Evolutionary conservation across 2,329 filamentous ascomycete species (phyloP).

Genomic region (Neoscytalidium dimidiatum): DNA sequence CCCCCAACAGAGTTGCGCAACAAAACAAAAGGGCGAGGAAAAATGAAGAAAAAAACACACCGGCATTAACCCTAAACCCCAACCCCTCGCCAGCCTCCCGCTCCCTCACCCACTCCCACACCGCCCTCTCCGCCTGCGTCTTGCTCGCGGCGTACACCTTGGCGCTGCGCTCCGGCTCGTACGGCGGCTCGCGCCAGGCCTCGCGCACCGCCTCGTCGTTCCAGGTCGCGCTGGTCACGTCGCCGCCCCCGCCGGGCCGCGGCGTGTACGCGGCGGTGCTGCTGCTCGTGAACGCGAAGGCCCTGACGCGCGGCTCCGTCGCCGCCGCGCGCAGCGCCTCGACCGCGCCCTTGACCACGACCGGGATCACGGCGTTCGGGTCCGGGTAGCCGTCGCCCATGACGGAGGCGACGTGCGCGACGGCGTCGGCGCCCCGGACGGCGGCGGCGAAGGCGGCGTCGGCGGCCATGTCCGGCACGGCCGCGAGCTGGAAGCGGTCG

Average conservation of each 20-base stretch:
- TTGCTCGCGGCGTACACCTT: slow-evolving; percentile 51
- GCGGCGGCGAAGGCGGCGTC: slow-evolving; percentile 30
- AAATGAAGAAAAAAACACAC: not conserved
- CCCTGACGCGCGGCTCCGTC: slow-evolving; percentile 43
- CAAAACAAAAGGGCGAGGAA: not conserved
- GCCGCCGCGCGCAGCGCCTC: slow-evolving; percentile 45
- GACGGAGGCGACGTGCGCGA: slow-evolving; percentile 50
- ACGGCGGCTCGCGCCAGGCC: slow-evolving; percentile 31
- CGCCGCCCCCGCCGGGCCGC: slow-evolving; percentile 32
- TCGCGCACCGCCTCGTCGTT: slow-evolving; percentile 35
- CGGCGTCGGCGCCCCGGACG: slow-evolving; percentile 39
- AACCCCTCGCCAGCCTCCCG: slow-evolving; percentile 48
- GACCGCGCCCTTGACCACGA: slow-evolving; percentile 37
- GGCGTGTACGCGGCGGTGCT: slow-evolving; percentile 35
- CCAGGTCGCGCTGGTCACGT: slow-evolving; percentile 31
- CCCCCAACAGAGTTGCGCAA: too few species aligned
- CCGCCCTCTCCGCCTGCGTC: slow-evolving; percentile 46
- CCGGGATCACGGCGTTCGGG: slow-evolving; percentile 44
- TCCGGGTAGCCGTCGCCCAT: slow-evolving; percentile 38
- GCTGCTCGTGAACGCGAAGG: slow-evolving; percentile 49
- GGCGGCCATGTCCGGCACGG: slow-evolving; percentile 31
- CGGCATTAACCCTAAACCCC: slow-evolving; percentile 46
- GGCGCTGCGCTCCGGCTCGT: slow-evolving; percentile 26
- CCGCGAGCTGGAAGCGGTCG: slow-evolving; percentile 29
- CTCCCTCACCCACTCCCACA: slow-evolving; percentile 50